These are phyloP conservation scores for Dactylis glomerata DNA, from an alignment of 176 grass and related monocot genomes.

Conservation along the genomic window DNA sequence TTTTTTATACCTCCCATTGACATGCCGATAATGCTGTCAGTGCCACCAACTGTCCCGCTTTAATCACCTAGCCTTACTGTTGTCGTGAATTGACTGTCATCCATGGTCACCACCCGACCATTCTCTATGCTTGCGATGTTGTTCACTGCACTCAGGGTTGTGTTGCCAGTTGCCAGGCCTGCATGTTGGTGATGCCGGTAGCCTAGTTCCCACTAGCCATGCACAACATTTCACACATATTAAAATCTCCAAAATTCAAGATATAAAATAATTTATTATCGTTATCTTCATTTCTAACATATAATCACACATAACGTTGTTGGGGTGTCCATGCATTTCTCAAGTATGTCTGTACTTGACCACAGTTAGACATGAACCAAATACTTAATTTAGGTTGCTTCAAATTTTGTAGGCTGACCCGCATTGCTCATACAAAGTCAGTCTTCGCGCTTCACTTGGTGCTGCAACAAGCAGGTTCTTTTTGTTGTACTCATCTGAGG, in stretches of 20 bases:
- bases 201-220: not conserved
- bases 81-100: not conserved
- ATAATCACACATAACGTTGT: not conserved
- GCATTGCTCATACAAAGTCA: slow-evolving; percentile 86
- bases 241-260: not conserved
- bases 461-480: slow-evolving; percentile 81
- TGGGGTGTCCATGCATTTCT: slow-evolving; percentile 15
- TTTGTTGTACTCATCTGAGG: slow-evolving; percentile 83
- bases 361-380: not conserved
- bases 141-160: not conserved
- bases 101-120: not conserved
- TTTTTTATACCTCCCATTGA: not conserved
- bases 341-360: not conserved
- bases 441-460: slow-evolving; percentile 57
- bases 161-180: not conserved
- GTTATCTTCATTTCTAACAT: not conserved
- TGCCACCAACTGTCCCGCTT: not conserved
- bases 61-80: not conserved
- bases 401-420: slow-evolving; percentile 77
- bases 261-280: not conserved
- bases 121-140: not conserved
- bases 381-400: not conserved
- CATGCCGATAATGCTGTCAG: not conserved
- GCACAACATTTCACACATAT: not conserved
- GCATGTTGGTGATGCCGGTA: not conserved